Percentiles rank a stretch among this genome's conserved stretches.
These are phyloP conservation scores for Globisporangium lucens DNA, from an alignment of 352 stramenopile species.

Conservation along the genomic window DNA sequence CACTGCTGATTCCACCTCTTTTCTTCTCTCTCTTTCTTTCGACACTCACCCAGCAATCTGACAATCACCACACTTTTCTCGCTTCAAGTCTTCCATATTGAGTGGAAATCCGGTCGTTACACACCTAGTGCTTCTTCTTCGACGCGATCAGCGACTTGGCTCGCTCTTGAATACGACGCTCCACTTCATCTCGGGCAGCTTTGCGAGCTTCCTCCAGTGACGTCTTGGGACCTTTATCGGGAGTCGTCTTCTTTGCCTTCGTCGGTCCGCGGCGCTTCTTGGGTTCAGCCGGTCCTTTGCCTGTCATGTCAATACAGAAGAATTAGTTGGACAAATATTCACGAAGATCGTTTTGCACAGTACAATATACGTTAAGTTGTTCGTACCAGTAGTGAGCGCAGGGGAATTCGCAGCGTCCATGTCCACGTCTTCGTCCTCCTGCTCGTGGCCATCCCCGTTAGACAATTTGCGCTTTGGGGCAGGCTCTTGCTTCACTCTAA, in stretches of 20 bases:
- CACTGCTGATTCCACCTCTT: not conserved
- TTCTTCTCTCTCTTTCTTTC: not conserved
- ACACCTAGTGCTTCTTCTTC: constrained; percentile 66
- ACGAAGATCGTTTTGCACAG: not conserved
- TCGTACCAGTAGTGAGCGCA: constrained; percentile 33
- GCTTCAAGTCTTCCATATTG: not conserved
- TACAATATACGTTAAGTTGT: not conserved
- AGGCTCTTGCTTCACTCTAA: constrained; percentile 25
- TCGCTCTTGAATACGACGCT: constrained; percentile 63
- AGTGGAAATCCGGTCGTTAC: not conserved
- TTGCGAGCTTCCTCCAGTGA: constrained; percentile 58
- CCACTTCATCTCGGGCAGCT: constrained; percentile 71
- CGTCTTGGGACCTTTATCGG: constrained; percentile 34
- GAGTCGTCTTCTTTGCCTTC: constrained; percentile 33
- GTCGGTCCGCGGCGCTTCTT: constrained; percentile 43
- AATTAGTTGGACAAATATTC: constrained; percentile 18
- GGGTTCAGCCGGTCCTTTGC: constrained; percentile 24
- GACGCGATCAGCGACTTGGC: constrained; percentile 45
- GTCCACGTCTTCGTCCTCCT: constrained; percentile 50
- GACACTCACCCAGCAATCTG: not conserved
- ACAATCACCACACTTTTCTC: not conserved
- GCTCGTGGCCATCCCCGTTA: constrained; percentile 23
- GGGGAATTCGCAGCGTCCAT: constrained; percentile 46
- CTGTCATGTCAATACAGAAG: constrained; percentile 25
- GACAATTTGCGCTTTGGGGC: constrained; percentile 43